Conservation (phyloP, 345 rosid species). For the Adansonia digitata region DNA sequence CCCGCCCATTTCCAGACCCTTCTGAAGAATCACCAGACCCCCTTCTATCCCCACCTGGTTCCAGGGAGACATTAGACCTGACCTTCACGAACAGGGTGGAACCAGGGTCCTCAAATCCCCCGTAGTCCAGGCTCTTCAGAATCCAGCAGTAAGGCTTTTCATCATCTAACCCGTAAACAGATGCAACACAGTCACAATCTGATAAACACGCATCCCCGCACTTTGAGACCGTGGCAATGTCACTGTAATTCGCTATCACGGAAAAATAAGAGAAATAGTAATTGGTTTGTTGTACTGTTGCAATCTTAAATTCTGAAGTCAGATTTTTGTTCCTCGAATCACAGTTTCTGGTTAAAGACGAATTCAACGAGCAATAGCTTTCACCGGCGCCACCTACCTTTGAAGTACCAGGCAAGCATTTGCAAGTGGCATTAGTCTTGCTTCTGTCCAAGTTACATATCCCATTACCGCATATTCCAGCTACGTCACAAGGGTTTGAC, state of each 20-base stretch:
- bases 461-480: constrained; percentile 86
- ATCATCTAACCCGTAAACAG: constrained; percentile 82
- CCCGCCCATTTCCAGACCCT: constrained; percentile 10
- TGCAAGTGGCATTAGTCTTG: constrained; percentile 74
- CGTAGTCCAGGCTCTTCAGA: constrained; percentile 60
- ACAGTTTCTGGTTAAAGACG: constrained; percentile 45
- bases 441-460: constrained; percentile 63
- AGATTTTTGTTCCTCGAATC: constrained; percentile 26
- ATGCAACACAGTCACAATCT: constrained; percentile 77
- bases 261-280: constrained; percentile 66
- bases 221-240: constrained; percentile 37
- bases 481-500: constrained; percentile 80
- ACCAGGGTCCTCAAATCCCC: constrained; percentile 74
- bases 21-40: constrained; percentile 17
- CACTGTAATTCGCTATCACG: constrained; percentile 65
- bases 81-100: constrained; percentile 74
- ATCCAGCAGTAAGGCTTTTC: constrained; percentile 93
- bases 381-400: constrained; percentile 25
- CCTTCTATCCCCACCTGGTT: neutral
- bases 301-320: constrained; percentile 37
- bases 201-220: constrained; percentile 78
- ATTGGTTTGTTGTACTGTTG: constrained; percentile 64
- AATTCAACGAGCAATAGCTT: constrained; percentile 41
- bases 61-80: constrained; percentile 40
- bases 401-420: constrained; percentile 63